Conservation (phyloP, 106 monocot genomes). For the Allium sativum region DNA sequence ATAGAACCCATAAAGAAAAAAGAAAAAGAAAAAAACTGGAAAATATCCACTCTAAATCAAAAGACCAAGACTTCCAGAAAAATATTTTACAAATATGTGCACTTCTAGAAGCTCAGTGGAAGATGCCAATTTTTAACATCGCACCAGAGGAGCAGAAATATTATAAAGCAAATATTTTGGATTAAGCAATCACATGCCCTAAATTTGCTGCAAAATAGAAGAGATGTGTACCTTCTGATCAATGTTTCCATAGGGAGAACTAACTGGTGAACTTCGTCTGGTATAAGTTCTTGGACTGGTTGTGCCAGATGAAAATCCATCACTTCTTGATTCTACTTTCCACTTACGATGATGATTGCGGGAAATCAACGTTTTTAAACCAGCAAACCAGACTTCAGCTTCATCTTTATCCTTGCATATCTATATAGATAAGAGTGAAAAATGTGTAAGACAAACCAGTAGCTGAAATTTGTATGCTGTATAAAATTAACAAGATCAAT, state of each 20-base stretch:
- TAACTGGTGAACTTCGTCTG: conserved; percentile 52
- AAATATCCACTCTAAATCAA: no score
- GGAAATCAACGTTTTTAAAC: conserved; percentile 90
- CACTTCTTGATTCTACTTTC: conserved; percentile 79
- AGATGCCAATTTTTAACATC: no score
- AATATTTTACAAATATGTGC: no score
- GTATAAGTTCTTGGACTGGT: conserved; percentile 83
- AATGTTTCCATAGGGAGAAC: conserved; percentile 70
- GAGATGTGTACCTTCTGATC: conserved; percentile 56
- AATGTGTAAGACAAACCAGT: background rate
- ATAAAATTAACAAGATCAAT: background rate
- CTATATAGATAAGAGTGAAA: conserved; percentile 26
- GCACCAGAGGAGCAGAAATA: no score
- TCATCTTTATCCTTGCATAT: conserved; percentile 99
- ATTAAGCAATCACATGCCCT: no score
- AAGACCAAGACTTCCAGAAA: no score
- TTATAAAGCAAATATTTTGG: no score
- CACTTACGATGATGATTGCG: conserved; percentile 66
- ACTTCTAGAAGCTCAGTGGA: no score
- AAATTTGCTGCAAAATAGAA: background rate
- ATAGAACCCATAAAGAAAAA: no score
- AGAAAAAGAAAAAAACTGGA: no score
- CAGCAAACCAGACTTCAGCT: conserved; percentile 99
- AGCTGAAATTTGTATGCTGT: no score
- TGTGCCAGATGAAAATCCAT: conserved; percentile 71